Evolutionary conservation across 2,329 filamentous ascomycete species (phyloP).

Genomic region (Aspergillus transmontanensis): DNA sequence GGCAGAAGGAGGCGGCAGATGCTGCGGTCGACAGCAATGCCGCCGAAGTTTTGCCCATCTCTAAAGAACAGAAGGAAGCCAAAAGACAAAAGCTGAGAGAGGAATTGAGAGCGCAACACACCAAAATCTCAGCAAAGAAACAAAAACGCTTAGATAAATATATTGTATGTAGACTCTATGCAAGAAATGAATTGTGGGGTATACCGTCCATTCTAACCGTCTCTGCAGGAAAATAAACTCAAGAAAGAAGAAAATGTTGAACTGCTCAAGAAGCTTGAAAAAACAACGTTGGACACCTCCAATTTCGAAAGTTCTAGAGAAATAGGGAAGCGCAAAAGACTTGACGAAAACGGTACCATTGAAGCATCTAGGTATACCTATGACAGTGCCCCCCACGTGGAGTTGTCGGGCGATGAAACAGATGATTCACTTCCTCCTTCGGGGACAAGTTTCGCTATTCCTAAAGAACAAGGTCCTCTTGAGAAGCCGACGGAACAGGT

Average conservation of each 20-base stretch:
- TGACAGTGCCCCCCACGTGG: slow-evolving; percentile 28
- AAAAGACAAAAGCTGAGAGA: slow-evolving; percentile 55
- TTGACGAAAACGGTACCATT: slow-evolving; percentile 57
- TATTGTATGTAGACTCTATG: slow-evolving; percentile 50
- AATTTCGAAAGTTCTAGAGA: slow-evolving; percentile 76
- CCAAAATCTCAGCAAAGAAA: slow-evolving; percentile 65
- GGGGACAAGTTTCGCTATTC: slow-evolving; percentile 23
- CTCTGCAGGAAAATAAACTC: slow-evolving; percentile 75
- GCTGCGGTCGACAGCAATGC: slow-evolving; percentile 51
- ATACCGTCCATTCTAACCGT: slow-evolving; percentile 19
- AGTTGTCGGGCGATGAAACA: slow-evolving; percentile 36
- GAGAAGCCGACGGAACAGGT: slow-evolving; percentile 30
- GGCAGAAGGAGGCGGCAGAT: slow-evolving; percentile 32
- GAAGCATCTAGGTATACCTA: slow-evolving; percentile 16
- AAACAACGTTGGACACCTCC: slow-evolving; percentile 78
- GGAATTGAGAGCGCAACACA: slow-evolving; percentile 56
- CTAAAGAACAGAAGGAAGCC: slow-evolving; percentile 57
- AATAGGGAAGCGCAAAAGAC: slow-evolving; percentile 70
- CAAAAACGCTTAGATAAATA: slow-evolving; percentile 70
- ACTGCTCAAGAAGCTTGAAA: slow-evolving; percentile 79
- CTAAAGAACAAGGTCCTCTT: slow-evolving; percentile 52
- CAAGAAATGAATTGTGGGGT: neutral
- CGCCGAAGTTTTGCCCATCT: slow-evolving; percentile 44
- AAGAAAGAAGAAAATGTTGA: slow-evolving; percentile 89
- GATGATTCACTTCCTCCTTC: slow-evolving; percentile 37